These are phyloP conservation scores for Cetraspora pellucida DNA, from an alignment of 192 early-diverging fungal genomes.

Conservation along the genomic window DNA sequence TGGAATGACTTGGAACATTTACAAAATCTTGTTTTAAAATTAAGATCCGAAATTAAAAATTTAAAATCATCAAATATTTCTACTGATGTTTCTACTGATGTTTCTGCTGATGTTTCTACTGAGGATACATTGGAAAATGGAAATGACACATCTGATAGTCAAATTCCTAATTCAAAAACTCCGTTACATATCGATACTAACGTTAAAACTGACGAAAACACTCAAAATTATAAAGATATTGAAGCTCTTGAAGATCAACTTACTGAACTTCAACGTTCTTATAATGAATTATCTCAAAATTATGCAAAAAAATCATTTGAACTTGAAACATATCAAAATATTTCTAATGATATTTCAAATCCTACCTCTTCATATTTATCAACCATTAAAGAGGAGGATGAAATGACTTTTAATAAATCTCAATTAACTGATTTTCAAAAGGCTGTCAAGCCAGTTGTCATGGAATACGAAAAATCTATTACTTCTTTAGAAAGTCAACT, in stretches of 20 bases:
- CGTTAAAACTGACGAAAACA: background rate
- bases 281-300: constrained; percentile 12
- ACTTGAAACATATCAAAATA: constrained; percentile 4
- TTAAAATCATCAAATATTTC: constrained; percentile 34
- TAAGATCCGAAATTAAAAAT: constrained; percentile 57
- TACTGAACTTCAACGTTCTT: constrained; percentile 37
- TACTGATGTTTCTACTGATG: background rate
- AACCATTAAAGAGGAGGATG: constrained; percentile 43
- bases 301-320: background rate
- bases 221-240: constrained; percentile 30
- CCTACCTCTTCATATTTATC: background rate
- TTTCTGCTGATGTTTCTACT: background rate
- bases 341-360: background rate
- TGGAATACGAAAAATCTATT: constrained; percentile 70
- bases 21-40: constrained; percentile 61
- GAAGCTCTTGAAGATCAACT: constrained; percentile 52
- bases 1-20: constrained; percentile 68
- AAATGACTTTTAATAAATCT: background rate
- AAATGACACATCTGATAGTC: background rate
- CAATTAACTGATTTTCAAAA: constrained; percentile 39
- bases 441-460: constrained; percentile 55
- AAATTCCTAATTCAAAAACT: constrained; percentile 26
- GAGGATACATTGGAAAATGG: background rate
- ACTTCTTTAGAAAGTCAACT: constrained; percentile 63
- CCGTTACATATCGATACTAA: constrained; percentile 29